Base-by-base conservation (phyloP, 140 eudicot genomes). In the Ambrosia hybrid region DNA sequence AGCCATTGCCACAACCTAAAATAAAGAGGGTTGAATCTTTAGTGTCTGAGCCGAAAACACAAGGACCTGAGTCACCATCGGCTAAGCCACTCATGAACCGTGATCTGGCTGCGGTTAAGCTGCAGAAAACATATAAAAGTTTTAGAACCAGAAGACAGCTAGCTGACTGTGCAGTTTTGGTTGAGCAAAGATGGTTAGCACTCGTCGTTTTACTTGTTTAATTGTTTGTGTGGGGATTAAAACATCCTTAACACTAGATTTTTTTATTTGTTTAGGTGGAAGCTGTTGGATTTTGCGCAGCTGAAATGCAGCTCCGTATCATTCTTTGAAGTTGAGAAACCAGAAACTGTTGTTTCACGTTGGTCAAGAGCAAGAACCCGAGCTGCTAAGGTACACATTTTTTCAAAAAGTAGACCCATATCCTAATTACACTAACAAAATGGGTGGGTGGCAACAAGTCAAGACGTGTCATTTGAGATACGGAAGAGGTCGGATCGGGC, bases 281-380 rank as follows among this genome's bases (percentile, higher is more conserved):
- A 90, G 83, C 78, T 90, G 11, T 76, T 93, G 21, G 98, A 93
- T 84, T 93, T 79, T 83, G 97, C 96, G 3, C 96, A 82, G 73
- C 83, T 93, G 62, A 90, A 83, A 82, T 88, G 81, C 57, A 87
- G 88, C 73, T 93, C 98, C 1, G 78, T 87, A 53, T 90, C 97
- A n/a, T 93, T 93, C 76, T 90, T 93, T 77, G 94, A 93, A 70
- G 80, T 82, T 2, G 96, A 87, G 78, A 88, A 86, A 79, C 97
- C 88, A 5, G 93, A 93, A 86, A 87, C 97, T 30, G 98, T 96
- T 59, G 55, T 87, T 74, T 87, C 97, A 1, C 95, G 98, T 21
- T 93, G 98, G 98, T 84, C 96, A 41, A 84, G 97, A 74, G 98
- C 98, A 30, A 84, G 87, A 83, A 83, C 93, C n/a, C 84, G 90